phyloP scores from a whole-genome alignment of 2,329 filamentous ascomycete genomes.

The Fusarium tjaetaba region DNA sequence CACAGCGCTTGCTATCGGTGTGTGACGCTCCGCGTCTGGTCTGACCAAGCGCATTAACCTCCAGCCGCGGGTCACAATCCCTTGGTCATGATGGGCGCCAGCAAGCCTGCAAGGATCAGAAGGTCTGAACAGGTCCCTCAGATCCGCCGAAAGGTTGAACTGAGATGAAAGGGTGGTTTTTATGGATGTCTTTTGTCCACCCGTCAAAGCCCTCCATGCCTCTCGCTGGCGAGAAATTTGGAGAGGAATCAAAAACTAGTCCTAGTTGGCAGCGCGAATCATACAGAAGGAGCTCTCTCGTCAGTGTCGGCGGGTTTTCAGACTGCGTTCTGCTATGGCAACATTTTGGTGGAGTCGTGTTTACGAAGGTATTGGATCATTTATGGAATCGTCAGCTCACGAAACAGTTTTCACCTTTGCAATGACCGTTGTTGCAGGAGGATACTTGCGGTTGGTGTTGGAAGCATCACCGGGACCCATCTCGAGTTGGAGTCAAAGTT shows the following conservation, averaged over 20 bases:
- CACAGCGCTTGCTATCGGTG: slow-evolving; percentile 54
- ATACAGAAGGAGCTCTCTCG: slow-evolving; percentile 72
- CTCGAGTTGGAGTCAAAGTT: slow-evolving; percentile 93
- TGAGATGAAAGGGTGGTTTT: slow-evolving; percentile 82
- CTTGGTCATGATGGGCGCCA: slow-evolving; percentile 61
- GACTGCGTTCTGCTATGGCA: slow-evolving; percentile 26
- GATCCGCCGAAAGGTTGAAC: slow-evolving; percentile 51
- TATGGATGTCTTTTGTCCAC: slow-evolving; percentile 95
- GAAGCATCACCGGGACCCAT: slow-evolving; percentile 76
- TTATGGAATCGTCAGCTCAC: slow-evolving; percentile 15
- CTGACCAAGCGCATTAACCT: slow-evolving; percentile 69
- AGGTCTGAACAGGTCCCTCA: slow-evolving; percentile 58
- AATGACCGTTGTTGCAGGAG: slow-evolving; percentile 2
- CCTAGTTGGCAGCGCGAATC: slow-evolving; percentile 85
- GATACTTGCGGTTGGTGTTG: slow-evolving; percentile 11
- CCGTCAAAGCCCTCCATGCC: slow-evolving; percentile 71
- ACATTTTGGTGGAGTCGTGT: slow-evolving; percentile 22
- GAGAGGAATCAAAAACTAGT: slow-evolving; percentile 96
- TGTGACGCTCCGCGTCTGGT: slow-evolving; percentile 59
- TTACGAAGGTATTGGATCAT: slow-evolving; percentile 34
- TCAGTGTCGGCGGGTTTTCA: slow-evolving; percentile 18
- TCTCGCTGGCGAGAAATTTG: slow-evolving; percentile 50
- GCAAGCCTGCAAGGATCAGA: slow-evolving; percentile 47
- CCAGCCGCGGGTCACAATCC: slow-evolving; percentile 54
- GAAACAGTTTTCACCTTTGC: slow-evolving; percentile 22